phyloP scores from a whole-genome alignment of 2,329 filamentous ascomycete species.

The Elsinoe fawcettii region DNA sequence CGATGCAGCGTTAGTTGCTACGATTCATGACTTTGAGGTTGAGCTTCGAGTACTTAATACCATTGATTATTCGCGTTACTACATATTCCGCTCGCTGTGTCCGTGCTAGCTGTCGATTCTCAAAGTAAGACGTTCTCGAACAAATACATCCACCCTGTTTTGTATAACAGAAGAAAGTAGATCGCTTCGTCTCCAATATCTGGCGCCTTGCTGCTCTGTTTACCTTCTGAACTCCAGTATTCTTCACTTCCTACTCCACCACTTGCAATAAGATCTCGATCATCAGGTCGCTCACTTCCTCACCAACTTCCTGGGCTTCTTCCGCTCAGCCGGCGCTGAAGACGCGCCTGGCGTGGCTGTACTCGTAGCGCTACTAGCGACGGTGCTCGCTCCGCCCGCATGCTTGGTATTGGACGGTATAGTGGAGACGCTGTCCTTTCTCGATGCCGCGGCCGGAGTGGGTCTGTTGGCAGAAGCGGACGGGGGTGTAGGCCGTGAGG shows the following conservation, averaged over 20 bases:
- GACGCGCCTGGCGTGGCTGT: not conserved
- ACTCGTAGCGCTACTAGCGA: not conserved
- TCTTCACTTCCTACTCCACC: no score
- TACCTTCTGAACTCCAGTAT: no score
- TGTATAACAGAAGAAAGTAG: no score
- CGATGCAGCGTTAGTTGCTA: not conserved
- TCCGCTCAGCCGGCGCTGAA: conserved; percentile 10
- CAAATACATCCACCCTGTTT: no score
- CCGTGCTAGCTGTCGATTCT: not conserved
- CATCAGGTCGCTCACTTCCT: no score
- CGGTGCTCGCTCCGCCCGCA: not conserved
- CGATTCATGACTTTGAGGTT: not conserved
- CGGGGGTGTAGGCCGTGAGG: not conserved
- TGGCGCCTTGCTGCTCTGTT: no score
- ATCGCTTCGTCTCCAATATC: no score
- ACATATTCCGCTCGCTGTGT: not conserved
- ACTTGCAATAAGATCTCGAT: no score
- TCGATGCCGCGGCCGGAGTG: not conserved
- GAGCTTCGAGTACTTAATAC: not conserved
- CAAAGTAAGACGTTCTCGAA: not conserved
- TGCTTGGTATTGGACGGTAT: conserved; percentile 12
- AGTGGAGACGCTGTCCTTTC: conserved; percentile 10
- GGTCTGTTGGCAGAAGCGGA: not conserved
- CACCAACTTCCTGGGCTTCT: conserved; percentile 14
- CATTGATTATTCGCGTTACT: not conserved